Evolutionary conservation across 805 yeast genomes (phyloP).

Genomic region (Komagataella ulmi): DNA sequence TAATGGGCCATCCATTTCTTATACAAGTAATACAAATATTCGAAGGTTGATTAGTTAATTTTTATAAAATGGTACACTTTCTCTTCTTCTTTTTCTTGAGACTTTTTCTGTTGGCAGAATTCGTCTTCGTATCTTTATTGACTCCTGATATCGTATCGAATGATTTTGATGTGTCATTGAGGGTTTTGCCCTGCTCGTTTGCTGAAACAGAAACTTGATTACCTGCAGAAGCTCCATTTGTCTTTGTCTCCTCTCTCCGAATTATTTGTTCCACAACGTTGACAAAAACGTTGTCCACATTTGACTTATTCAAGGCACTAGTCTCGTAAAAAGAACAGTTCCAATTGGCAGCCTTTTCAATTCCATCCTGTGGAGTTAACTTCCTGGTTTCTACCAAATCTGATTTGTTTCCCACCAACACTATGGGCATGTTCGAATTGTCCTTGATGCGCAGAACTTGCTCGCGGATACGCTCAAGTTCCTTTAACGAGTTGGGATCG

Average conservation of each 20-base stretch:
- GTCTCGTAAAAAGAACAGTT: conserved; percentile 88
- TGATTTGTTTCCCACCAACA: conserved; percentile 82
- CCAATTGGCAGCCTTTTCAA: conserved; percentile 73
- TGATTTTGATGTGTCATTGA: neutral
- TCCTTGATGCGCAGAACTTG: conserved; percentile 81
- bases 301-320: conserved; percentile 80
- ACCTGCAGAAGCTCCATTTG: neutral
- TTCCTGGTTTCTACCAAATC: conserved; percentile 67
- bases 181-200: neutral
- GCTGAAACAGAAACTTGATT: neutral
- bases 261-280: conserved; percentile 85
- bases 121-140: neutral
- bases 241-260: conserved; percentile 39
- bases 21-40: no score
- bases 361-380: conserved; percentile 72
- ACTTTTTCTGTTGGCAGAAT: neutral
- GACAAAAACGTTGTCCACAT: conserved; percentile 82
- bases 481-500: conserved; percentile 56
- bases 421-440: conserved; percentile 69
- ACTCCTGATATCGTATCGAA: neutral
- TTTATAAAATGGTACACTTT: conserved; percentile 1
- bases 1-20: no score
- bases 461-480: conserved; percentile 64
- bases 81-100: conserved; percentile 1
- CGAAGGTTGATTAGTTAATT: neutral